These are phyloP conservation scores for Aspergillus panamensis DNA, from an alignment of 495 filamentous ascomycete genomes.

Conservation along the genomic window DNA sequence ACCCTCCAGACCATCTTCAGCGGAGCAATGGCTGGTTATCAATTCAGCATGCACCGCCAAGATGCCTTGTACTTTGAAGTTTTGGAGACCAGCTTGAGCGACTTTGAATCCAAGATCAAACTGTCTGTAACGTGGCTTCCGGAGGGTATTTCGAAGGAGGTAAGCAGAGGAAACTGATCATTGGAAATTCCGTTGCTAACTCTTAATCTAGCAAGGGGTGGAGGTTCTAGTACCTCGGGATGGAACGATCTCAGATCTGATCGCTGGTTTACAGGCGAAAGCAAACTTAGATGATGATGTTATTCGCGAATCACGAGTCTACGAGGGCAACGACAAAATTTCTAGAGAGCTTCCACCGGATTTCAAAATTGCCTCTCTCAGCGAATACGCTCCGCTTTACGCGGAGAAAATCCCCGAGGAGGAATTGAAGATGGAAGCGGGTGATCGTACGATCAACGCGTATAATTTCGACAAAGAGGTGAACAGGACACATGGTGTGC, in stretches of 20 bases:
- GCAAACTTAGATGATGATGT: slow-evolving; percentile 70
- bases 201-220: slow-evolving; percentile 53
- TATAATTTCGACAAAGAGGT: slow-evolving; percentile 92
- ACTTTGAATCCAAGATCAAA: slow-evolving; percentile 84
- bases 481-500: slow-evolving; percentile 72
- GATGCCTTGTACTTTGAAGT: slow-evolving; percentile 89
- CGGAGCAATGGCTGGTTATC: slow-evolving; percentile 59
- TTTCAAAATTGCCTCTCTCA: slow-evolving; percentile 65
- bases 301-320: slow-evolving; percentile 66
- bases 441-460: slow-evolving; percentile 62
- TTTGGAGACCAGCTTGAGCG: slow-evolving; percentile 87
- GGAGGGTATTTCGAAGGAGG: slow-evolving; percentile 89
- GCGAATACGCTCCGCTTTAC: slow-evolving; percentile 79
- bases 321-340: slow-evolving; percentile 73
- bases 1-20: slow-evolving; percentile 69
- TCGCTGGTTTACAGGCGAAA: slow-evolving; percentile 73
- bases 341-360: slow-evolving; percentile 66
- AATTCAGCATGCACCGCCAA: slow-evolving; percentile 61
- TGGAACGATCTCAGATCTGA: slow-evolving; percentile 71
- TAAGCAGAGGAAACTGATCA: slow-evolving; percentile 34
- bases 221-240: slow-evolving; percentile 83
- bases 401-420: slow-evolving; percentile 81
- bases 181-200: background rate
- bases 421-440: slow-evolving; percentile 58
- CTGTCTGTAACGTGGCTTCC: slow-evolving; percentile 79